phyloP scores from a whole-genome alignment of 2,329 filamentous ascomycete genomes.

The Alternaria sp. region DNA sequence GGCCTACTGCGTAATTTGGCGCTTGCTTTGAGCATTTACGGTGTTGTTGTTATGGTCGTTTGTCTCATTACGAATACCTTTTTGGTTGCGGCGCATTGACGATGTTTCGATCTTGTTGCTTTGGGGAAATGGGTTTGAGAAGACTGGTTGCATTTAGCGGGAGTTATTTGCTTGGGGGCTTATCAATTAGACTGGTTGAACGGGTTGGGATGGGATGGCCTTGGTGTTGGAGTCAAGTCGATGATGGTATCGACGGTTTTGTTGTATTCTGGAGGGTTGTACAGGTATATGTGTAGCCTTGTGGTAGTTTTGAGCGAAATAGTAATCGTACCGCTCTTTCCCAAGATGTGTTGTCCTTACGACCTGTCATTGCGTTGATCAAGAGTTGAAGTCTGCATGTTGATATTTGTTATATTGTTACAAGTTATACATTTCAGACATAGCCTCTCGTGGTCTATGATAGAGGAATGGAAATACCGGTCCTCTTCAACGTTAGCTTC shows the following conservation, averaged over 20 bases:
- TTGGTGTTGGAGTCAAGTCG: not conserved
- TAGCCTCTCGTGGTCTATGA: not conserved
- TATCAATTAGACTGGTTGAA: not conserved
- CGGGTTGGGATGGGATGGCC: not conserved
- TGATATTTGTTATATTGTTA: not conserved
- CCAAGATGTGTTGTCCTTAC: too few relatives aligned
- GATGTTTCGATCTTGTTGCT: not conserved
- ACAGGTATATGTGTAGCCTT: not conserved
- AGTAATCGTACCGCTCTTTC: not conserved
- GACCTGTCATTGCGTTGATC: too few relatives aligned
- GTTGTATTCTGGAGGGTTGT: not conserved
- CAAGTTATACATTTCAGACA: not conserved
- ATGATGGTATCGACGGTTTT: not conserved
- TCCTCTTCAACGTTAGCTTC: too few relatives aligned
- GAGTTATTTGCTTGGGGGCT: not conserved
- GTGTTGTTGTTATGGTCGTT: conserved; percentile 84
- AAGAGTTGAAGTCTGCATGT: not conserved
- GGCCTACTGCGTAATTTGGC: conserved; percentile 72
- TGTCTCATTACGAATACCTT: conserved; percentile 87
- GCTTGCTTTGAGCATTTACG: conserved; percentile 80
- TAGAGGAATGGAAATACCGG: rapidly evolving
- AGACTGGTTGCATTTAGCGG: conserved; percentile 10
- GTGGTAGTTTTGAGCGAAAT: not conserved
- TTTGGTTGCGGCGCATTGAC: conserved; percentile 69
- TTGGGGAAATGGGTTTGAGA: not conserved